phyloP scores from a whole-genome alignment of 192 early-diverging fungal species.

The Geranomyces variabilis region DNA sequence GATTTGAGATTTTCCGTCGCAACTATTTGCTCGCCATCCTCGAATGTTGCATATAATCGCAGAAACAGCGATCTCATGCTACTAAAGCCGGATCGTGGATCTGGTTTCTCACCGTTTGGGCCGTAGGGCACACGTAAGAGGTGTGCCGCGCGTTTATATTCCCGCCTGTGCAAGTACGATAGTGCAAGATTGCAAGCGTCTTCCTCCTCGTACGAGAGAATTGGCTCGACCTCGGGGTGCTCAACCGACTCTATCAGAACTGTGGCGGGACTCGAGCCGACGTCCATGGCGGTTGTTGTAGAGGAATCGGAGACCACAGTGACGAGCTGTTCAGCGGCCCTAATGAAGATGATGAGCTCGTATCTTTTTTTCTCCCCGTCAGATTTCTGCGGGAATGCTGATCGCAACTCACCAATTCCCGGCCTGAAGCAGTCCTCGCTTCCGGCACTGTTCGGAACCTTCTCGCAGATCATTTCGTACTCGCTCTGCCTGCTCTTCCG shows the following conservation, averaged over 20 bases:
- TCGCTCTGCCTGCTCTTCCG: too few species aligned
- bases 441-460: too few species aligned
- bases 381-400: not conserved
- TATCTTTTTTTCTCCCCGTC: not conserved
- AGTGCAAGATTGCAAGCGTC: constrained; percentile 35
- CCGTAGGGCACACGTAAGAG: not conserved
- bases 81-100: not conserved
- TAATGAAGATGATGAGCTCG: not conserved
- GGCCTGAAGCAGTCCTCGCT: constrained; percentile 15
- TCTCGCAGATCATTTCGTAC: too few species aligned
- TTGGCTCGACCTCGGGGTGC: not conserved
- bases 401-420: constrained; percentile 25
- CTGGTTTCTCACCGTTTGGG: not conserved
- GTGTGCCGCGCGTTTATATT: constrained; percentile 43
- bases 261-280: not conserved
- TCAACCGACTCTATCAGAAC: not conserved
- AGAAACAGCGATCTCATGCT: constrained; percentile 67
- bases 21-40: not conserved
- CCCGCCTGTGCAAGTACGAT: constrained; percentile 42
- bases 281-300: not conserved
- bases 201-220: constrained; percentile 14
- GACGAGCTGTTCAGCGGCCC: constrained; percentile 24
- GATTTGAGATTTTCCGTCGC: constrained; percentile 1
- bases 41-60: constrained; percentile 68
- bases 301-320: not conserved